Evolutionary conservation across 192 early-diverging fungal genomes (phyloP).

Genomic region (Linnemannia exigua): DNA sequence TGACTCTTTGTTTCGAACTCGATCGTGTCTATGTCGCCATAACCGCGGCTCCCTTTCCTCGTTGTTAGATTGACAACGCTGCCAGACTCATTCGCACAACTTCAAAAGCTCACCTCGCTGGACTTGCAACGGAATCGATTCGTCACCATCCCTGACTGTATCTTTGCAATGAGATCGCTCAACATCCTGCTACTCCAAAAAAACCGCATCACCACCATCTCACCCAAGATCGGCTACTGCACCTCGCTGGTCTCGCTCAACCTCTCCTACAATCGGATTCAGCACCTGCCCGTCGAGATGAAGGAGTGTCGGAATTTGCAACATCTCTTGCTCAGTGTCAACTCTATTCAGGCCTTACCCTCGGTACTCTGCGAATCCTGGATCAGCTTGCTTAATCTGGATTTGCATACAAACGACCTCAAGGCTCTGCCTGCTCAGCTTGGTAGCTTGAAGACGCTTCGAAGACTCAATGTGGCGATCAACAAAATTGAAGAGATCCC

Average conservation of each 20-base stretch:
- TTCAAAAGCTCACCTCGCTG: conserved; percentile 49
- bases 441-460: conserved; percentile 31
- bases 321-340: conserved; percentile 60
- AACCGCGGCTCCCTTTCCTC: no score
- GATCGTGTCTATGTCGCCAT: no score
- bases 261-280: conserved; percentile 57
- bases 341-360: conserved; percentile 46
- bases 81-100: conserved; percentile 43
- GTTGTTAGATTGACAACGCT: conserved; percentile 33
- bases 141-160: conserved; percentile 54
- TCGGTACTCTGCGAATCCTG: conserved; percentile 40
- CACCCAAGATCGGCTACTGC: conserved; percentile 30
- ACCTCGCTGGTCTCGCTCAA: conserved; percentile 53
- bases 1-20: background rate
- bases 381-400: conserved; percentile 57
- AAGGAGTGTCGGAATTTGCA: conserved; percentile 39
- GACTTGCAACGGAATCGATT: conserved; percentile 60
- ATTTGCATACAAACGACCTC: conserved; percentile 63
- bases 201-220: conserved; percentile 52
- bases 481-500: conserved; percentile 58
- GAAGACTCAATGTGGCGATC: conserved; percentile 64
- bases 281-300: conserved; percentile 43
- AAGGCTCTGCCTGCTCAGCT: conserved; percentile 23
- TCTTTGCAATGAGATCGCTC: conserved; percentile 43
- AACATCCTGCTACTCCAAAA: conserved; percentile 60